Percentiles rank a stretch among this genome's conserved stretches.
These are phyloP conservation scores for Yarrowia sp. DNA, from an alignment of 805 yeast genomes.

Conservation along the genomic window DNA sequence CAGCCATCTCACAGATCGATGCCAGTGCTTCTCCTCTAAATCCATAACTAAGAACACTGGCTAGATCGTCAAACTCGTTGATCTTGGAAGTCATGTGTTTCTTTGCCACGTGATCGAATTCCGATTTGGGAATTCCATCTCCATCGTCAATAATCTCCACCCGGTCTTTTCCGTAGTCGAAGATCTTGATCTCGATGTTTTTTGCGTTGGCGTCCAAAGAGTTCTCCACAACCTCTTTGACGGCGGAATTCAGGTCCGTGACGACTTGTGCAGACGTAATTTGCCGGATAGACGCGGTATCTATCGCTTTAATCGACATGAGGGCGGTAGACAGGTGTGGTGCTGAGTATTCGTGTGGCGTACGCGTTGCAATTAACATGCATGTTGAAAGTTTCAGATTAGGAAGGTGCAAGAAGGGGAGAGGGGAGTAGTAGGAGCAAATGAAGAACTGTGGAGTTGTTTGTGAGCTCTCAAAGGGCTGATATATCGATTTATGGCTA, in stretches of 20 bases:
- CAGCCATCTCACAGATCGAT: conserved; percentile 59
- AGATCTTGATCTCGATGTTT: conserved; percentile 69
- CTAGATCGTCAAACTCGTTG: conserved; percentile 51
- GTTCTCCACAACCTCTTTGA: conserved; percentile 88
- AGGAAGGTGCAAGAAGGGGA: not conserved
- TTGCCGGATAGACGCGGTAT: conserved; percentile 64
- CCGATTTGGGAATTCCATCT: conserved; percentile 62
- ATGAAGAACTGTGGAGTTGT: no score
- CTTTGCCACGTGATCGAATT: conserved; percentile 57
- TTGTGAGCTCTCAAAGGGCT: no score
- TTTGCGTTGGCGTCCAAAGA: conserved; percentile 79
- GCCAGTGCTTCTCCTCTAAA: conserved; percentile 76
- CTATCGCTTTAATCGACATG: conserved; percentile 53
- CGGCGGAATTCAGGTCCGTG: conserved; percentile 73
- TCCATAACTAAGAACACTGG: conserved; percentile 59
- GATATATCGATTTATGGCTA: no score
- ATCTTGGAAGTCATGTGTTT: conserved; percentile 66
- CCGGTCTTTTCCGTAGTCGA: conserved; percentile 74
- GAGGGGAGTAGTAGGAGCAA: no score
- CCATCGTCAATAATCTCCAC: conserved; percentile 82
- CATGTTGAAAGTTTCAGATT: not conserved
- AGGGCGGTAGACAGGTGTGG: not conserved
- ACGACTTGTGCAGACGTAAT: conserved; percentile 95
- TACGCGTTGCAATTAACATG: conserved; percentile 21
- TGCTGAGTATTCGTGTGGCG: not conserved